phyloP scores from a whole-genome alignment of 2,329 filamentous ascomycete species.

The Penicillium nordicum region DNA sequence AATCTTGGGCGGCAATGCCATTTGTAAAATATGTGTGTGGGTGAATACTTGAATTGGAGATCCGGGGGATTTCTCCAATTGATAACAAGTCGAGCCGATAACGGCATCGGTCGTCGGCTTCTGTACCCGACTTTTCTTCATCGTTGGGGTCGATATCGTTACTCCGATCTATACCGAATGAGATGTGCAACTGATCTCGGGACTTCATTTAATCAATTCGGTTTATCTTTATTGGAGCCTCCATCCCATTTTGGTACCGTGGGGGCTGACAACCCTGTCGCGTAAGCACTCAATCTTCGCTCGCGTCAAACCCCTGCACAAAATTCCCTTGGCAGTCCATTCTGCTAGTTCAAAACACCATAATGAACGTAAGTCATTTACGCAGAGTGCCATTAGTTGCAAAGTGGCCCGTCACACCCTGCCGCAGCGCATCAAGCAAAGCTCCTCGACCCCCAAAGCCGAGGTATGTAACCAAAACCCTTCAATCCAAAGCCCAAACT shows the following conservation, averaged over 20 bases:
- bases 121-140: constrained; percentile 8
- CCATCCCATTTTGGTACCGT: neutral
- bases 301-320: neutral
- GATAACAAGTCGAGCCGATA: constrained; percentile 7
- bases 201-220: neutral
- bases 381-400: constrained; percentile 22
- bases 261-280: neutral
- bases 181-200: neutral
- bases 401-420: constrained; percentile 13
- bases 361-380: constrained; percentile 28
- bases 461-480: constrained; percentile 17
- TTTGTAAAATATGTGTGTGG: constrained; percentile 8
- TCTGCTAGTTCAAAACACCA: neutral
- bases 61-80: neutral
- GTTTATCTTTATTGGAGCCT: neutral
- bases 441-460: constrained; percentile 14
- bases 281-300: neutral
- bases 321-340: neutral
- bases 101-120: neutral
- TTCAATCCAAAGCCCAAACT: neutral
- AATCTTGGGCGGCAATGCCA: constrained; percentile 36
- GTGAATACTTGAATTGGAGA: neutral
- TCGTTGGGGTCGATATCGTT: neutral
- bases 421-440: constrained; percentile 19
- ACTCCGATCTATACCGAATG: neutral